Conservation (phyloP, 192 early-diverging fungal genomes). For the Glomus cerebriforme region DNA sequence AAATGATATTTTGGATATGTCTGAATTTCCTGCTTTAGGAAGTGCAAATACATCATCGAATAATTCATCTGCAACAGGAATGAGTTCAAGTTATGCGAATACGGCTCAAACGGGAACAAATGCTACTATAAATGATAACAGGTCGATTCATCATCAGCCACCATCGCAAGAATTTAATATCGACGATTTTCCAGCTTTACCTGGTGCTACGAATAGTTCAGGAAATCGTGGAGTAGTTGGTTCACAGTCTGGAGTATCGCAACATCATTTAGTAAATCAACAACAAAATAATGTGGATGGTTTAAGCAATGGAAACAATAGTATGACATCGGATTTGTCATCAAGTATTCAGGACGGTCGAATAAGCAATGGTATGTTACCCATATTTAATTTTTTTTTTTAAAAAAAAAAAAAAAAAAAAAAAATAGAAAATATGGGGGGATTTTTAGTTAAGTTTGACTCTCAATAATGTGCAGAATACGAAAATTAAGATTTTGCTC, state of each 20-base stretch:
- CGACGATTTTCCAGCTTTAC: slow-evolving; percentile 50
- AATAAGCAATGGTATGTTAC: slow-evolving; percentile 20
- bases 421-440: background rate
- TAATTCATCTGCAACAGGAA: slow-evolving; percentile 19
- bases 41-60: slow-evolving; percentile 42
- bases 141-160: slow-evolving; percentile 29
- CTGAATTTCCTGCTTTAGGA: slow-evolving; percentile 50
- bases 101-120: slow-evolving; percentile 41
- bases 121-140: slow-evolving; percentile 27
- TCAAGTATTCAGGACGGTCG: slow-evolving; percentile 17
- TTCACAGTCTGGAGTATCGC: slow-evolving; percentile 36
- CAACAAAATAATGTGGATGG: slow-evolving; percentile 31
- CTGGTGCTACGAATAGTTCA: slow-evolving; percentile 43
- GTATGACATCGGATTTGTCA: background rate
- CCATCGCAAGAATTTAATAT: slow-evolving; percentile 45
- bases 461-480: background rate
- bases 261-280: slow-evolving; percentile 40
- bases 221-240: slow-evolving; percentile 42
- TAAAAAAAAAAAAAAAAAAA: too few species aligned
- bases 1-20: slow-evolving; percentile 44
- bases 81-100: slow-evolving; percentile 42
- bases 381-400: background rate
- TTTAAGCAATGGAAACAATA: slow-evolving; percentile 14
- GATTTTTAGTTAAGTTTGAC: background rate
- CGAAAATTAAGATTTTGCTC: slow-evolving; percentile 9